phyloP scores from a whole-genome alignment of 306 rosid genomes.

The Prunus davidiana region DNA sequence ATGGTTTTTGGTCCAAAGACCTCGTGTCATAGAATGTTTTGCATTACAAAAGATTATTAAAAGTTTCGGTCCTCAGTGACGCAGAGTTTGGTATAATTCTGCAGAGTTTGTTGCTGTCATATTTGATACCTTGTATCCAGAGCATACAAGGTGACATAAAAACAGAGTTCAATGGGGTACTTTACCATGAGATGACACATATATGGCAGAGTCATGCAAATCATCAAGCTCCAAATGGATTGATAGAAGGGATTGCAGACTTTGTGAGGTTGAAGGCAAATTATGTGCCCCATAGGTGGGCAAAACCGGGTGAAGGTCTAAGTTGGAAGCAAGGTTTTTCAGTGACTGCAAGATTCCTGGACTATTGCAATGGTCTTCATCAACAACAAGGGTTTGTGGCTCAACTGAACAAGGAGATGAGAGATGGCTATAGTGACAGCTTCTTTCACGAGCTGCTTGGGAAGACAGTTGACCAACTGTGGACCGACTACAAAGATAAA shows the following conservation, averaged over 20 bases:
- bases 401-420: conserved; percentile 38
- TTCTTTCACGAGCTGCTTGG: conserved; percentile 38
- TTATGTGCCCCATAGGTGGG: conserved; percentile 34
- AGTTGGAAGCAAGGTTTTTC: conserved; percentile 50
- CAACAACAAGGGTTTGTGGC: conserved; percentile 40
- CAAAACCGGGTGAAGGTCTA: conserved; percentile 29
- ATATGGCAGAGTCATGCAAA: conserved; percentile 39
- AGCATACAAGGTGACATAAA: conserved; percentile 16
- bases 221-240: conserved; percentile 11
- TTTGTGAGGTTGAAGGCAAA: conserved; percentile 47
- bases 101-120: too few species aligned
- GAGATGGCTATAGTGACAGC: conserved; percentile 27
- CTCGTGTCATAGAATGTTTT: background rate
- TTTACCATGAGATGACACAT: conserved; percentile 50
- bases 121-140: background rate
- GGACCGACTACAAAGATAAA: conserved; percentile 51
- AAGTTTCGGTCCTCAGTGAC: background rate
- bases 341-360: conserved; percentile 48
- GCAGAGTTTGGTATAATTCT: background rate
- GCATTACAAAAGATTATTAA: too few species aligned
- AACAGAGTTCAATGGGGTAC: conserved; percentile 28
- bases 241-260: conserved; percentile 56
- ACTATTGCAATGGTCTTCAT: conserved; percentile 37
- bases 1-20: background rate
- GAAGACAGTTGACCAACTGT: conserved; percentile 40